Conservation (phyloP, 208 protist species). For the Blastocrithidia nonstop region DNA sequence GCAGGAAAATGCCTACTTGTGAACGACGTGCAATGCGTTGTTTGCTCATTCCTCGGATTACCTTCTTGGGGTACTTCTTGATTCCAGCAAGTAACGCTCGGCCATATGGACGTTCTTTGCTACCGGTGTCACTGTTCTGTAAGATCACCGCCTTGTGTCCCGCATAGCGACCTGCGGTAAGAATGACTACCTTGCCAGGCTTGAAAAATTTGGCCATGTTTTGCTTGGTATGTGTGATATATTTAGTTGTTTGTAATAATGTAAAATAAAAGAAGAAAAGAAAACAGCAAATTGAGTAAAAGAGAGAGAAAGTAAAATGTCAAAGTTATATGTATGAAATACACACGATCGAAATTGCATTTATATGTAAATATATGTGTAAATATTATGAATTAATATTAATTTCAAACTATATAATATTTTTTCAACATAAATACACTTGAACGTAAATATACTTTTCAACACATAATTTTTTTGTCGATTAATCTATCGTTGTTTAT, state of each 20-base stretch:
- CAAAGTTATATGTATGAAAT: neutral
- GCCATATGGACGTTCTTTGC: constrained; percentile 89
- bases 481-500: neutral
- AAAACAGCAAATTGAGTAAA: constrained; percentile 3
- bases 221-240: too few species aligned
- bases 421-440: neutral
- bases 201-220: constrained; percentile 90
- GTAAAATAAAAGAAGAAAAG: constrained; percentile 6
- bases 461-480: neutral
- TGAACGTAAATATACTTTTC: neutral
- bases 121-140: constrained; percentile 85
- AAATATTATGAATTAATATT: too few species aligned
- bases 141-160: constrained; percentile 97
- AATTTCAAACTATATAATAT: too few species aligned
- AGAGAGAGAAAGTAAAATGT: neutral
- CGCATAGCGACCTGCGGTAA: constrained; percentile 94
- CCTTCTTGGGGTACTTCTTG: constrained; percentile 91
- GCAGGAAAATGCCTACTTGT: constrained; percentile 92
- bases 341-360: neutral
- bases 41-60: constrained; percentile 90
- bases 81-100: constrained; percentile 93
- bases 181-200: constrained; percentile 95
- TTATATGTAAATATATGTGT: too few species aligned
- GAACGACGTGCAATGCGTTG: constrained; percentile 86
- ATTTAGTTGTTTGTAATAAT: constrained; percentile 2